Evolutionary conservation across 2,329 filamentous ascomycete genomes (phyloP), one percentile per base, ranked within the genome.

Genomic region (Microcyclospora pomicola): DNA sequence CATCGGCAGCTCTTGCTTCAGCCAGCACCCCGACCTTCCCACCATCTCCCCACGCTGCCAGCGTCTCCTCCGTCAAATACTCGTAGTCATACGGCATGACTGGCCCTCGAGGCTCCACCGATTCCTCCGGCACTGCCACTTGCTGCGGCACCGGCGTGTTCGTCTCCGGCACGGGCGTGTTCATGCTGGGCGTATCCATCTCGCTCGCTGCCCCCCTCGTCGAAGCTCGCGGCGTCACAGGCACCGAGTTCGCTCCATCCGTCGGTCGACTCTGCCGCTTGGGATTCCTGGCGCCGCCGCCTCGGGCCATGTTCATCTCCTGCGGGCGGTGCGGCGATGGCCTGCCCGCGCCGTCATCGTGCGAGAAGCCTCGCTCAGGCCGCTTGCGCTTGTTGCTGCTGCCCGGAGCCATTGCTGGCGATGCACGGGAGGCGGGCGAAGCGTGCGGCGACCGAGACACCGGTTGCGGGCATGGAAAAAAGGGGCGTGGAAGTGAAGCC

Each of bases 1-100:
- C 75, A 46, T 80, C 73, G 34, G 80, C 77, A 48, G 77, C 68
- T 32, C 71, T 58, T 15, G 79, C 81, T 49, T 74, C 69, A 15
- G 75, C 69, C 14, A 88, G 61, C 10, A 93, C 65, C 16, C 75
- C 72, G 43, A 78, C 69, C 39, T 77, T 78, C 24, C 82, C 83
- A 33, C 64, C 68, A 27, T 71, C 66, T 30, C 68, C 61, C 91
- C 91, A 96, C 24, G 66, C 62, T 27, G 68, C 63, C 36, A 91
- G 59, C 38, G 72, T 69, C 15, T 77, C 72, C 44, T 84, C 75
- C 4, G 82, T 91, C 34, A 95, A 60, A 50, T 80, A 77, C 40
- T 80, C 73, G 59, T 91, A 95, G 49, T 72, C 73, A 59, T 82
- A 91, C 16, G 53, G 53, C 24, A 49, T 43, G 27, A 49, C 44